A percentile compares a stretch with the other conserved stretches of the same genome.
These are phyloP conservation scores for Coemansia sp. DNA, from an alignment of 192 early-diverging fungal species.

Conservation along the genomic window DNA sequence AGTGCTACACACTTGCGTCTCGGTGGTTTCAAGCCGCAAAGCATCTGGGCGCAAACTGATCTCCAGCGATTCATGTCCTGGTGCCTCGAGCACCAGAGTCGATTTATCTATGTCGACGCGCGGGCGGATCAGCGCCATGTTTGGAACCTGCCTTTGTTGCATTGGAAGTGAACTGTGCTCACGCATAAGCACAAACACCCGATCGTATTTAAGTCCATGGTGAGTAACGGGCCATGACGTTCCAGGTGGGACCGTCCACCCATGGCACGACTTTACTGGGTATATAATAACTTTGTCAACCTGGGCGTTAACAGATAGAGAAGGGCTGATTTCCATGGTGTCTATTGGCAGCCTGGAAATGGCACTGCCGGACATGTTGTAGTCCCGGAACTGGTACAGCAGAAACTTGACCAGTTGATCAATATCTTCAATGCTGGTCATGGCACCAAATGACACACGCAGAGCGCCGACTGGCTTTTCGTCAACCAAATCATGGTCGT, in stretches of 20 bases:
- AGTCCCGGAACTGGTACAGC: conserved; percentile 51
- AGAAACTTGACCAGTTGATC: conserved; percentile 63
- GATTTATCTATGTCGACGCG: conserved; percentile 39
- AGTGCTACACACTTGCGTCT: conserved; percentile 33
- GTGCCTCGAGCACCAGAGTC: conserved; percentile 53
- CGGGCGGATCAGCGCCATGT: conserved; percentile 65
- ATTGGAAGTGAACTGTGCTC: conserved; percentile 50
- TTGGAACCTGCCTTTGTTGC: conserved; percentile 67
- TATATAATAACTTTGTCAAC: conserved; percentile 54
- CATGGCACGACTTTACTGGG: conserved; percentile 83
- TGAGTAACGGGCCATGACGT: conserved; percentile 37
- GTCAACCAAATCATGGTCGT: conserved; percentile 70
- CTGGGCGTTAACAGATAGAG: background rate
- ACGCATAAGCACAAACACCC: conserved; percentile 49
- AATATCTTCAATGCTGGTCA: conserved; percentile 63
- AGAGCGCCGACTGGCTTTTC: conserved; percentile 69
- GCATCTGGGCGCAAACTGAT: conserved; percentile 26
- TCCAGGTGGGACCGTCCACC: conserved; percentile 31
- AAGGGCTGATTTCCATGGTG: background rate
- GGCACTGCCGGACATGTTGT: background rate
- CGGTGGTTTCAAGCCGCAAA: conserved; percentile 25
- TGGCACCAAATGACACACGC: conserved; percentile 77
- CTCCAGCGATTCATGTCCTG: conserved; percentile 25
- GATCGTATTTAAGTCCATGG: conserved; percentile 36
- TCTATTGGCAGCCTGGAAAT: background rate